A percentile compares a stretch with the other conserved stretches of the same genome.
Evolutionary conservation across 208 protist species (phyloP).

Genomic region (Trichomonas vaginalis): DNA sequence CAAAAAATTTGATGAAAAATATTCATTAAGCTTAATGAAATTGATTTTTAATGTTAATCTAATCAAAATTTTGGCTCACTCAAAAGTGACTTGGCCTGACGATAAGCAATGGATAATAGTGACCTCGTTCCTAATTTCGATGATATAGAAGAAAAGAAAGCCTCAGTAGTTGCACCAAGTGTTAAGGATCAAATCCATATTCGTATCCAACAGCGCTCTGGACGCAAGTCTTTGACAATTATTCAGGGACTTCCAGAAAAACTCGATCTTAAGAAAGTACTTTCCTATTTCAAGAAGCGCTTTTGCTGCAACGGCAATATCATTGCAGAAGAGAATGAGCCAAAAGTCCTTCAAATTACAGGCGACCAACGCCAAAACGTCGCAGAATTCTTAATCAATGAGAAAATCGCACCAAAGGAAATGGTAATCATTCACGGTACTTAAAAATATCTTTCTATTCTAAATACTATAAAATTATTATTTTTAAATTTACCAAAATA

Average conservation of each 20-base stretch:
- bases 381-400: conserved; percentile 65
- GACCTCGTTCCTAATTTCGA: background rate
- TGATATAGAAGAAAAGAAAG: background rate
- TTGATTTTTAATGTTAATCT: no score
- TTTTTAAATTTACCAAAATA: no score
- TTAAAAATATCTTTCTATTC: no score
- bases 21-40: no score
- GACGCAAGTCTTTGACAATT: conserved; percentile 78
- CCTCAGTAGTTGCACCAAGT: background rate
- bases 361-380: conserved; percentile 75
- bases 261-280: conserved; percentile 71
- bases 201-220: conserved; percentile 79
- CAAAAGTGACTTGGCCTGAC: background rate
- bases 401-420: conserved; percentile 59
- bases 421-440: conserved; percentile 73
- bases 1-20: no score
- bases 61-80: no score
- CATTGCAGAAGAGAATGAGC: conserved; percentile 55
- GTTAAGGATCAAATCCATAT: conserved; percentile 57
- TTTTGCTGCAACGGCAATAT: conserved; percentile 81
- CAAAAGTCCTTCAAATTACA: conserved; percentile 79
- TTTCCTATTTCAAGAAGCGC: conserved; percentile 52
- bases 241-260: conserved; percentile 69
- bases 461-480: no score
- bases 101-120: background rate